Conservation (phyloP, 768 basidiomycete species). For the Rubroboletus satanas region DNA sequence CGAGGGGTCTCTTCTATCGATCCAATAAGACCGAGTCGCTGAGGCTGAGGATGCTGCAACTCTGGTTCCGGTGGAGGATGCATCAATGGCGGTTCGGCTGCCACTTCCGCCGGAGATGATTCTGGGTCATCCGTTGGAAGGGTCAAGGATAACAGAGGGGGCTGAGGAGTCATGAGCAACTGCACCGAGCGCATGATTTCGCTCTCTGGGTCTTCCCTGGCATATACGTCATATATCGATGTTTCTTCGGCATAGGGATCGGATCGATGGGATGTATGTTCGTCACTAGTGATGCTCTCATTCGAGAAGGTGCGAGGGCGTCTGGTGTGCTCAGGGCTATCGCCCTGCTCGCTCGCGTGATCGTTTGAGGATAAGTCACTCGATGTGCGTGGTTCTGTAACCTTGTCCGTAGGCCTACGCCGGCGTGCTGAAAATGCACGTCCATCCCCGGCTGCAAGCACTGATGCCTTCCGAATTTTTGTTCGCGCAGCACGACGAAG, state of each 20-base stretch:
- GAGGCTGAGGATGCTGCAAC: conserved; percentile 67
- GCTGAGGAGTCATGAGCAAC: conserved; percentile 14
- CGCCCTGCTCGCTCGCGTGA: conserved; percentile 57
- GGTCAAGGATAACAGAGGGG: conserved; percentile 25
- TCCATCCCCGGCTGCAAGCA: conserved; percentile 73
- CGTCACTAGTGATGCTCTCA: conserved; percentile 37
- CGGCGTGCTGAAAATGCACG: conserved; percentile 64
- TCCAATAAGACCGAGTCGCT: conserved; percentile 39
- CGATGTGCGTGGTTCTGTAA: conserved; percentile 51
- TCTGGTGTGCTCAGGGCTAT: conserved; percentile 39
- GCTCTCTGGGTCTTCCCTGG: conserved; percentile 50
- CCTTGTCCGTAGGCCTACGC: conserved; percentile 26
- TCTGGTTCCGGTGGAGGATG: conserved; percentile 36
- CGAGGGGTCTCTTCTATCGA: conserved; percentile 41
- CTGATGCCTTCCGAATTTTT: conserved; percentile 84
- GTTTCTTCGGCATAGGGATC: conserved; percentile 80
- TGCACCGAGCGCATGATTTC: conserved; percentile 23
- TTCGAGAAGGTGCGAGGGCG: conserved; percentile 36
- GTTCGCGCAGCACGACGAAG: conserved; percentile 90
- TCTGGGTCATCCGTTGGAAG: conserved; percentile 17
- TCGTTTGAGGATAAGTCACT: conserved; percentile 61
- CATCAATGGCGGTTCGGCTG: conserved; percentile 30
- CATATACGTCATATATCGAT: conserved; percentile 83
- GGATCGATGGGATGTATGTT: conserved; percentile 45
- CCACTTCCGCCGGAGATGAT: conserved; percentile 5